Evolutionary conservation across 208 protist species (phyloP), one percentile per base, ranked within the genome.

Genomic region (Acanthamoeba castellanii): DNA sequence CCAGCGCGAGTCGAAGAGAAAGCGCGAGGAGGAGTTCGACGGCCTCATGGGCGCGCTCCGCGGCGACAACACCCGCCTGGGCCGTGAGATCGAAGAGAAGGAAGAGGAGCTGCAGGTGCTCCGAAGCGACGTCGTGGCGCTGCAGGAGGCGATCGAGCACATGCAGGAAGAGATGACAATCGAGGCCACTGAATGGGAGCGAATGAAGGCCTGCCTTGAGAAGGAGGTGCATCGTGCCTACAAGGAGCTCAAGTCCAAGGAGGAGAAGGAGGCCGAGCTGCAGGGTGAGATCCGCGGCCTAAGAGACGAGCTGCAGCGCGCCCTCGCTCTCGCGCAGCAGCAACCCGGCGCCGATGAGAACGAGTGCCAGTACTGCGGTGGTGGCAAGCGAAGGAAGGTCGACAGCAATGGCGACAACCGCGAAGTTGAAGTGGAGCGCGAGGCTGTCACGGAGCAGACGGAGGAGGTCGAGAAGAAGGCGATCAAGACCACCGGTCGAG

Each of bases 151-250:
- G 4, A 61, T 87, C 20, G 47, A 61, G 22, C n/a, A 30, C 25
- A 30, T 87, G 52, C 42, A 87, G 32, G 16, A 87, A 4, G 50
- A 55, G 47, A 87, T 55, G 50, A 27, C 25, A 3, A 7, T 42
- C 32, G 78, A 87, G 20, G 1, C 27, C 3, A 4, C 25, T 22
- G 78, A 87, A 7, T 87, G 78, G 78, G 52, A 87, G 13, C 27
- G 27, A 5, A 55, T 87, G 52, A 87, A 87, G 50, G 42, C 78
- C 52, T 87, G 78, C 50, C 50, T 87, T 32, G 78, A 87, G 32
- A 87, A 87, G 52, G 78, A 87, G 47, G 32, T 87, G 14, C 78
- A 87, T 14, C 78, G 78, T 3, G 78, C 78, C 47, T 87, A 87
- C 78, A 87, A 87, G 52, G 78, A 87, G 32, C 78, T 87, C 25